Percentiles rank a stretch among this genome's conserved stretches.
phyloP scores from a whole-genome alignment of 441 rosid species.

The Erysimum pusillum region DNA sequence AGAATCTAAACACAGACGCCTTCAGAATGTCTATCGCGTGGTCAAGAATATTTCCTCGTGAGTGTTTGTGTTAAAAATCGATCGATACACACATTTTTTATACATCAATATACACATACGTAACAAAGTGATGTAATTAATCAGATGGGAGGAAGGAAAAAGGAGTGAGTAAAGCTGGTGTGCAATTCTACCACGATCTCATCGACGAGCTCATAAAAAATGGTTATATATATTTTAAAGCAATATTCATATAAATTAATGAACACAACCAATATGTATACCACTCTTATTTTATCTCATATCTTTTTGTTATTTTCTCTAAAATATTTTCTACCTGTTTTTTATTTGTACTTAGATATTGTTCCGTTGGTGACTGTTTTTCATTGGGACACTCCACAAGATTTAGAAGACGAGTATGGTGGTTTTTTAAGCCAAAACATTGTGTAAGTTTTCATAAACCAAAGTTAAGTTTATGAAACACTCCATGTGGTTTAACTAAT shows the following conservation, averaged over 20 bases:
- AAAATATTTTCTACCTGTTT: not conserved
- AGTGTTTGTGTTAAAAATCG: not conserved
- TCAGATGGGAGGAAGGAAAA: constrained; percentile 50
- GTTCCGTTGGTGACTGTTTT: constrained; percentile 45
- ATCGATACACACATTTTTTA: not conserved
- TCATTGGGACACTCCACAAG: constrained; percentile 49
- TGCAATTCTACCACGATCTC: constrained; percentile 44
- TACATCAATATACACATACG: not conserved
- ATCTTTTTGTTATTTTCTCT: not conserved
- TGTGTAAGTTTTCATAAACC: constrained; percentile 10
- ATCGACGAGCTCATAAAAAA: constrained; percentile 39
- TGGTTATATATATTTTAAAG: constrained; percentile 14
- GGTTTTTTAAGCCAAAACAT: constrained; percentile 44
- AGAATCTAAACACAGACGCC: constrained; percentile 44
- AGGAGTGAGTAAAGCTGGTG: constrained; percentile 39
- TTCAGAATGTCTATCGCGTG: constrained; percentile 48
- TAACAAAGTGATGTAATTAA: not conserved
- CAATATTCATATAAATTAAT: too few relatives aligned
- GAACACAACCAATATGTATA: not conserved
- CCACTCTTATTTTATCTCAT: not conserved
- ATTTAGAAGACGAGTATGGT: constrained; percentile 44
- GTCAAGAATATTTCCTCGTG: constrained; percentile 49
- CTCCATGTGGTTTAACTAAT: not conserved
- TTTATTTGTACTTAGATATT: constrained; percentile 38
- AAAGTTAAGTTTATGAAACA: not conserved